phyloP scores from a whole-genome alignment of 768 basidiomycete species.

The Sarcodon aspratus region DNA sequence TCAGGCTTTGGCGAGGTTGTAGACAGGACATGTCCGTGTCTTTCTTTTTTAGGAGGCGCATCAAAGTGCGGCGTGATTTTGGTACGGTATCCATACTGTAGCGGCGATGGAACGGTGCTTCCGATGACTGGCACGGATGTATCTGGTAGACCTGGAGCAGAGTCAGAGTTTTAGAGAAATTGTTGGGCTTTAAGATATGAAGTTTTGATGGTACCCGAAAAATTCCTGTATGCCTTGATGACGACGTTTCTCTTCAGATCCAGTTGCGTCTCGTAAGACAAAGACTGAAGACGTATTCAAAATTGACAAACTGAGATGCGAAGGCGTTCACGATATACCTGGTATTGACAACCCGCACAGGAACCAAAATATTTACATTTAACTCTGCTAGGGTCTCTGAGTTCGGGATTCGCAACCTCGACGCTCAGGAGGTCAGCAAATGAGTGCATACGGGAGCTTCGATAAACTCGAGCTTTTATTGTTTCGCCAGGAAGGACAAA shows the following conservation, averaged over 20 bases:
- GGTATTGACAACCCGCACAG: constrained; percentile 93
- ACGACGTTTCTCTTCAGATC: constrained; percentile 81
- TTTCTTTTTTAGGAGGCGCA: constrained; percentile 40
- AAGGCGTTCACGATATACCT: constrained; percentile 31
- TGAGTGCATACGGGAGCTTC: constrained; percentile 60
- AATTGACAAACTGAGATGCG: not conserved
- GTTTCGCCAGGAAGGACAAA: constrained; percentile 79
- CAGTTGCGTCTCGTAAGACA: constrained; percentile 81
- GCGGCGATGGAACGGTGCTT: constrained; percentile 75
- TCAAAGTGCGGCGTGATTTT: constrained; percentile 98
- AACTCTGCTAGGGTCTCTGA: constrained; percentile 55
- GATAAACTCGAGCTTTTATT: constrained; percentile 62
- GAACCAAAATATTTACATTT: constrained; percentile 81
- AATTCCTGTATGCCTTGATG: constrained; percentile 71
- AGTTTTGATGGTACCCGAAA: constrained; percentile 35
- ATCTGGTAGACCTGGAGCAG: constrained; percentile 36
- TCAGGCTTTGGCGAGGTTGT: constrained; percentile 29
- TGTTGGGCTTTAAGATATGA: constrained; percentile 1
- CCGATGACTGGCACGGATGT: constrained; percentile 51
- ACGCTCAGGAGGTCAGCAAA: constrained; percentile 66
- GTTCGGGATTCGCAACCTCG: constrained; percentile 43
- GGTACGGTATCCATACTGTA: constrained; percentile 87
- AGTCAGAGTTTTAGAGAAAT: not conserved
- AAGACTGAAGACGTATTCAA: constrained; percentile 39
- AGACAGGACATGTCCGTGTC: constrained; percentile 6